phyloP scores from a whole-genome alignment of 208 protist genomes.

The Phytomonas sp. region DNA sequence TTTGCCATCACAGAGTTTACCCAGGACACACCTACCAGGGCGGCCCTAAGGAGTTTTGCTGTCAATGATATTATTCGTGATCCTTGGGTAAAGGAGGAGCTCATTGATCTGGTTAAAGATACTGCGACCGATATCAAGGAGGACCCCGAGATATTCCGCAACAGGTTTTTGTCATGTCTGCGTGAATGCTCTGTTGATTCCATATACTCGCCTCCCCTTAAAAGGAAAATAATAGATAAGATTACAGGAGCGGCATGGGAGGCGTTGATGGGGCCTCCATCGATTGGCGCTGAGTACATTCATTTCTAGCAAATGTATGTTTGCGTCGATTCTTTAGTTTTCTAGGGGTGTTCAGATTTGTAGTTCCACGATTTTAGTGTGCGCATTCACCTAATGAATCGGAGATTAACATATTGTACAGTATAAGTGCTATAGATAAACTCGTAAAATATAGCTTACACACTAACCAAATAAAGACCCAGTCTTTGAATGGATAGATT shows the following conservation, averaged over 20 bases:
- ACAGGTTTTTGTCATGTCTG: conserved; percentile 38
- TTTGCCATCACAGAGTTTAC: conserved; percentile 52
- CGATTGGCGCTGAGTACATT: conserved; percentile 15
- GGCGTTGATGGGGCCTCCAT: conserved; percentile 43
- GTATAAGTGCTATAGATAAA: neutral
- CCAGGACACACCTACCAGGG: conserved; percentile 32
- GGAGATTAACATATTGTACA: neutral
- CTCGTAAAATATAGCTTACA: neutral
- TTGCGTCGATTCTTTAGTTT: neutral
- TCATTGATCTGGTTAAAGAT: conserved; percentile 51
- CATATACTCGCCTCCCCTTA: conserved; percentile 29
- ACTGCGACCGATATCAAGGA: conserved; percentile 32
- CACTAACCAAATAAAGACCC: neutral
- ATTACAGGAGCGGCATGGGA: conserved; percentile 29
- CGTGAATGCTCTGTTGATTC: conserved; percentile 27
- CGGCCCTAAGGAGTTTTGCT: conserved; percentile 51
- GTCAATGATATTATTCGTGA: conserved; percentile 70
- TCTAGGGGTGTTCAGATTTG: neutral
- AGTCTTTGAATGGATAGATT: neutral
- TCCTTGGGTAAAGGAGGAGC: conserved; percentile 76
- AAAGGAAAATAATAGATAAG: conserved; percentile 20
- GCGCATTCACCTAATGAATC: neutral
- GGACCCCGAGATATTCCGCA: conserved; percentile 51
- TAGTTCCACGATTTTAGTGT: neutral
- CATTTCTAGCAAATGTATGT: conserved; percentile 12